Conservation (phyloP, 1,284 basidiomycete genomes). For the Cryptococcus neoformans region DNA sequence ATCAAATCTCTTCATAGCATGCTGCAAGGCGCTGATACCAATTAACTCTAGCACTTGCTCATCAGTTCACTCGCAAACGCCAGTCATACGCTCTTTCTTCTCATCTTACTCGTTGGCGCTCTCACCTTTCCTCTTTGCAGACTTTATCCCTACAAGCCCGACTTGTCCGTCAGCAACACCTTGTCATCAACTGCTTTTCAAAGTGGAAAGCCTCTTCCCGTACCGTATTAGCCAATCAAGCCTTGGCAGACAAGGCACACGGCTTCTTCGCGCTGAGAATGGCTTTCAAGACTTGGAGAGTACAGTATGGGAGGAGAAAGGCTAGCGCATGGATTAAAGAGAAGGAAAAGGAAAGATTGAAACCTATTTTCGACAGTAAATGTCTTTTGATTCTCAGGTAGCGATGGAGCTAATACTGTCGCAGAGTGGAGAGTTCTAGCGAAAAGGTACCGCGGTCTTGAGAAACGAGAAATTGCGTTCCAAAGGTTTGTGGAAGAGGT, state of each 20-base stretch:
- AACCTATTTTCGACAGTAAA: conserved; percentile 21
- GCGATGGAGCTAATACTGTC: background rate
- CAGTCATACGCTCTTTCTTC: conserved; percentile 3
- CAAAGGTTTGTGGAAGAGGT: conserved; percentile 17
- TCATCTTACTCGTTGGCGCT: conserved; percentile 29
- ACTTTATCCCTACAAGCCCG: conserved; percentile 24
- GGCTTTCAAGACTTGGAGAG: conserved; percentile 29
- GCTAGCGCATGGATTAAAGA: conserved; percentile 17
- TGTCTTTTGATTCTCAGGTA: background rate
- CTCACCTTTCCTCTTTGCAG: conserved; percentile 14
- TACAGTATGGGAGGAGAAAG: conserved; percentile 10
- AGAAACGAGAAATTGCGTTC: conserved; percentile 11
- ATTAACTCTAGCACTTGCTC: background rate
- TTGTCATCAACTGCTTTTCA: conserved; percentile 9
- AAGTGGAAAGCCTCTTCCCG: conserved; percentile 23
- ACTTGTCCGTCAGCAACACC: conserved; percentile 20
- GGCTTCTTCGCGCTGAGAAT: conserved; percentile 35
- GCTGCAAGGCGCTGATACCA: background rate
- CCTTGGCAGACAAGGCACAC: conserved; percentile 33
- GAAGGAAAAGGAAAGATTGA: conserved; percentile 12
- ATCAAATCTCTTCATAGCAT: background rate
- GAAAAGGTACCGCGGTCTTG: background rate
- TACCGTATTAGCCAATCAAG: conserved; percentile 16
- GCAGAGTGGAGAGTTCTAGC: conserved; percentile 14
- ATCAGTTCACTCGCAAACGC: background rate